Evolutionary conservation across 2,329 filamentous ascomycete species (phyloP).

Genomic region (Ilyonectria robusta): DNA sequence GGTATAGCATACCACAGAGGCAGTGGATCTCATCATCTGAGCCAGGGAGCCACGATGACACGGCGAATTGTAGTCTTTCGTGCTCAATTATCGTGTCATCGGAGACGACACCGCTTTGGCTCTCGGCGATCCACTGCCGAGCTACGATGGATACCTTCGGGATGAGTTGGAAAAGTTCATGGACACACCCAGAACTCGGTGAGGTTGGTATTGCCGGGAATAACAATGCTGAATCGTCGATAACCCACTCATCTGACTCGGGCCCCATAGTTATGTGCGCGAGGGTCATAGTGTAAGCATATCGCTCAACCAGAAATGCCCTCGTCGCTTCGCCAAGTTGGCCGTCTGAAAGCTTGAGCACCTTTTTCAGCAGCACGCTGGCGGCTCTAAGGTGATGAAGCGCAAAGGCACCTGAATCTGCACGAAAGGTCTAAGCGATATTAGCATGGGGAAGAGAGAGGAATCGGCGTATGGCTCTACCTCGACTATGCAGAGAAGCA

Average conservation of each 20-base stretch:
- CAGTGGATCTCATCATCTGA: not conserved
- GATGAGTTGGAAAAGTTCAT: slow-evolving; percentile 16
- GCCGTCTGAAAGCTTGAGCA: slow-evolving; percentile 7
- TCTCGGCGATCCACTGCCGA: not conserved
- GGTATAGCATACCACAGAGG: slow-evolving; percentile 10
- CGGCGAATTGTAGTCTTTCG: not conserved
- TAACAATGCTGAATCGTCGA: not conserved
- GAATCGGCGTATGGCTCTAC: not conserved
- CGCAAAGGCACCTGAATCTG: not conserved
- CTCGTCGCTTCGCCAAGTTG: not conserved
- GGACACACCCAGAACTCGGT: not conserved
- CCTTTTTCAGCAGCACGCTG: slow-evolving; percentile 5
- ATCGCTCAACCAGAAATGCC: slow-evolving; percentile 7
- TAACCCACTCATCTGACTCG: slow-evolving; percentile 16
- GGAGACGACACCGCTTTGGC: not conserved
- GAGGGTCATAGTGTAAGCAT: slow-evolving; percentile 18
- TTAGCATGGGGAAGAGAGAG: not conserved
- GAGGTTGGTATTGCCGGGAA: not conserved
- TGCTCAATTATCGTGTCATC: not conserved
- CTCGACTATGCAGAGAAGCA: slow-evolving; percentile 18
- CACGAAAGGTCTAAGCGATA: slow-evolving; percentile 2
- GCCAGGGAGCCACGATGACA: not conserved
- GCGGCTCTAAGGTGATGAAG: slow-evolving; percentile 9
- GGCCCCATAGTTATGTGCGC: slow-evolving; percentile 16
- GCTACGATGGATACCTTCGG: slow-evolving; percentile 6